A percentile compares a stretch with the other conserved stretches of the same genome.
Evolutionary conservation across 2,329 filamentous ascomycete genomes (phyloP).

Genomic region (Pseudohalonectria lignicola): DNA sequence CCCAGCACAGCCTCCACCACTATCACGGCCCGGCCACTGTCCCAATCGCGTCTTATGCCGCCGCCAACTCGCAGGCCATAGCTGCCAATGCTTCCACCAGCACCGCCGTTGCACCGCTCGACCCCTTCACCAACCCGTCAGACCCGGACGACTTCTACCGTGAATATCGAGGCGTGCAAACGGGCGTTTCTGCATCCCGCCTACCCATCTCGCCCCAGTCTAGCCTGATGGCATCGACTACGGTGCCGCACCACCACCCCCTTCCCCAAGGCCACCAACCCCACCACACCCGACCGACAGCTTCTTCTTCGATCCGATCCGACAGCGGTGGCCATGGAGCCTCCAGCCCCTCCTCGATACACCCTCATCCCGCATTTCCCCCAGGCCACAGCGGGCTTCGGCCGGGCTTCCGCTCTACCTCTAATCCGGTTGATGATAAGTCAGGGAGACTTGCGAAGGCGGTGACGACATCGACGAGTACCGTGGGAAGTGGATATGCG

Average conservation of each 20-base stretch:
- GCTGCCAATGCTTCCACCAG: constrained; percentile 22
- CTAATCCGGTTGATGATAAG: constrained; percentile 41
- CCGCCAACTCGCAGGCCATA: constrained; percentile 23
- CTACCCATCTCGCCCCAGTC: constrained; percentile 8
- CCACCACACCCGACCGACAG: constrained; percentile 15
- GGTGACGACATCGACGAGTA: too few species aligned
- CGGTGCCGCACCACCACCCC: constrained; percentile 5
- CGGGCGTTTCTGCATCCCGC: constrained; percentile 6
- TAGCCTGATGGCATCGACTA: constrained; percentile 24
- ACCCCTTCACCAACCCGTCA: constrained; percentile 21
- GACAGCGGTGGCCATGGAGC: constrained; percentile 30
- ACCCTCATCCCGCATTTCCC: constrained; percentile 34
- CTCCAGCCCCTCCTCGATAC: constrained; percentile 13
- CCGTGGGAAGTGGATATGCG: constrained; percentile 3
- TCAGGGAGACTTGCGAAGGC: constrained; percentile 16
- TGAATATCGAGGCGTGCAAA: constrained; percentile 29
- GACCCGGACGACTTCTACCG: constrained; percentile 47
- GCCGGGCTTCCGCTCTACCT: constrained; percentile 39
- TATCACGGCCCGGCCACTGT: not conserved
- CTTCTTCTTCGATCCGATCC: constrained; percentile 26
- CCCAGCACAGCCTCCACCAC: not conserved
- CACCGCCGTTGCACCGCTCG: constrained; percentile 16
- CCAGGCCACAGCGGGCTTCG: constrained; percentile 26
- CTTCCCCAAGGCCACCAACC: not conserved
- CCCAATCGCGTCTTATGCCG: constrained; percentile 21